Evolutionary conservation across 768 basidiomycete genomes (phyloP).

Genomic region (Porpolomopsis calyptriformis): DNA sequence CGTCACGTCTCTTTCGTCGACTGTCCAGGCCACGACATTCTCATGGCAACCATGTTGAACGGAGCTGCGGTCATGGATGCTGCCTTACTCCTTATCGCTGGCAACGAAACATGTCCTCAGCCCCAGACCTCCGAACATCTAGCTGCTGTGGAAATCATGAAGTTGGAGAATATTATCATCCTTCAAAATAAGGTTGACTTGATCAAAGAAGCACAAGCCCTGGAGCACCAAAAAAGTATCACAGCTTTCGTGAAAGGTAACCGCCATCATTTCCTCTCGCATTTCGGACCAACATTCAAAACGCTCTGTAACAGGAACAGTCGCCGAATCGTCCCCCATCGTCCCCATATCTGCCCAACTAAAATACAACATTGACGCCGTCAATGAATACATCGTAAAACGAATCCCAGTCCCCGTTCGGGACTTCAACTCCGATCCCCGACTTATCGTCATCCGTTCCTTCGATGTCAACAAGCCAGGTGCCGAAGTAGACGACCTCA

Average conservation of each 20-base stretch:
- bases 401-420: constrained; percentile 90
- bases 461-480: constrained; percentile 99
- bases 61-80: constrained; percentile 99
- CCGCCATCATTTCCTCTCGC: neutral
- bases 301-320: constrained; percentile 56
- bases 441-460: constrained; percentile 95
- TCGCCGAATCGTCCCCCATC: constrained; percentile 94
- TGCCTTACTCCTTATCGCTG: constrained; percentile 88
- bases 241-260: constrained; percentile 88
- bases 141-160: constrained; percentile 99
- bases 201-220: constrained; percentile 87
- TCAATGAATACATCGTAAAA: constrained; percentile 97
- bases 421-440: constrained; percentile 85
- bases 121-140: constrained; percentile 98
- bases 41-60: constrained; percentile 99
- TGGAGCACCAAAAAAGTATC: constrained; percentile 96
- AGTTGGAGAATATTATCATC: constrained; percentile 94
- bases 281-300: neutral
- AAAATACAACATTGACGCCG: constrained; percentile 98
- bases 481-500: constrained; percentile 90
- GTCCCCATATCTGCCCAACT: constrained; percentile 98
- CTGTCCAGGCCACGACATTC: constrained; percentile 95
- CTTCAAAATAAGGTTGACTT: constrained; percentile 98
- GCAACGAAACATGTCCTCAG: constrained; percentile 97
- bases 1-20: constrained; percentile 99